A percentile compares a stretch with the other conserved stretches of the same genome.
Evolutionary conservation across 306 rosid species (phyloP).

Genomic region (Pueraria montana): DNA sequence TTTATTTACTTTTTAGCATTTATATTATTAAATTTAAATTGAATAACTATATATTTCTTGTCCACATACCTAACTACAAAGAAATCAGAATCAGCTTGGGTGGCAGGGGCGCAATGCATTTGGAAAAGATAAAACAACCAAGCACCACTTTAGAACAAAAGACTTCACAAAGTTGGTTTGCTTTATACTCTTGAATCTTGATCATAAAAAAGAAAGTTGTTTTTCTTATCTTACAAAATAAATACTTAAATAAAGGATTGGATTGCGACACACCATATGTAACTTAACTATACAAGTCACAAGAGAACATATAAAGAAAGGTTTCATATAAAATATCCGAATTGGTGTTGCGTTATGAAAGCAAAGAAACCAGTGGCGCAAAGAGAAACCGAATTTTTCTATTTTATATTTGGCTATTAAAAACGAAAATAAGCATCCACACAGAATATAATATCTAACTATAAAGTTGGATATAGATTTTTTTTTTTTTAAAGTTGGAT

Average conservation of each 20-base stretch:
- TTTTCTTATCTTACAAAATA: background rate
- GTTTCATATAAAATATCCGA: background rate
- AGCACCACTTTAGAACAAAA: constrained; percentile 9
- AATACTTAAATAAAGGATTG: background rate
- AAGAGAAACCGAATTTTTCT: background rate
- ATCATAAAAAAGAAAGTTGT: background rate
- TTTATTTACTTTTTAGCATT: background rate
- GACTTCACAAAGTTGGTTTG: constrained; percentile 6
- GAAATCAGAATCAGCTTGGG: background rate
- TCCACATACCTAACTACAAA: background rate
- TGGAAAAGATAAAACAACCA: background rate
- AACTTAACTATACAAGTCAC: background rate
- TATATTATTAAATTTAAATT: background rate
- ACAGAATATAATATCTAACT: background rate
- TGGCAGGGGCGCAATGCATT: background rate
- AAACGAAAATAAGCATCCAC: background rate
- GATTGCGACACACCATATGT: background rate
- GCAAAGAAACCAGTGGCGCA: background rate
- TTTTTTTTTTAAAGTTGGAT: too few relatives aligned
- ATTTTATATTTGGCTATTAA: background rate
- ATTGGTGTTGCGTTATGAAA: background rate
- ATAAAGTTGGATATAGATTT: background rate
- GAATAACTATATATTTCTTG: background rate
- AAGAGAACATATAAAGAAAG: background rate
- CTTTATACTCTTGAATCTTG: constrained; percentile 12